Conservation (phyloP, 2,329 filamentous ascomycete genomes). For the Gaeumannomyces tritici region DNA sequence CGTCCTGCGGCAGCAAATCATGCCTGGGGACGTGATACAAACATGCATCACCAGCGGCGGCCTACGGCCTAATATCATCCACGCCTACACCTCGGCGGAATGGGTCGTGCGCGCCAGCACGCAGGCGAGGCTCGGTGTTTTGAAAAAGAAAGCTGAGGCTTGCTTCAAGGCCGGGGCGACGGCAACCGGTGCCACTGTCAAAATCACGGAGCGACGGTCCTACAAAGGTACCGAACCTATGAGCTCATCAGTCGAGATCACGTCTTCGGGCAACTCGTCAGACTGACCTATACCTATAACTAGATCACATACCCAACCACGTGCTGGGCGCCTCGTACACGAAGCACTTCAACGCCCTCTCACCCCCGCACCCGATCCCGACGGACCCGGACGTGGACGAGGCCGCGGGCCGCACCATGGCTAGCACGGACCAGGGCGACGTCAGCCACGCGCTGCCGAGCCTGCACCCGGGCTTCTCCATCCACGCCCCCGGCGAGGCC, state of each 20-base stretch:
- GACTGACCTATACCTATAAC: slow-evolving; percentile 17
- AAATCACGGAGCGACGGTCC: slow-evolving; percentile 28
- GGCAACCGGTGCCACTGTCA: slow-evolving; percentile 35
- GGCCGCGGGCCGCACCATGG: slow-evolving; percentile 24
- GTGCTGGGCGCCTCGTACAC: slow-evolving; percentile 35
- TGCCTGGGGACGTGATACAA: slow-evolving; percentile 38
- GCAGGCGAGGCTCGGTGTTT: slow-evolving; percentile 25
- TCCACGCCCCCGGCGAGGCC: slow-evolving; percentile 32
- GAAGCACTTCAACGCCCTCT: slow-evolving; percentile 31
- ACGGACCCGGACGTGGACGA: slow-evolving; percentile 4
- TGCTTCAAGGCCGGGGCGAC: slow-evolving; percentile 29
- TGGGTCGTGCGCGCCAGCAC: slow-evolving; percentile 34
- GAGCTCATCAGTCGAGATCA: too few relatives aligned
- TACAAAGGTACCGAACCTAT: slow-evolving; percentile 22
- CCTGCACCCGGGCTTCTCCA: slow-evolving; percentile 40
- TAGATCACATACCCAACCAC: slow-evolving; percentile 44
- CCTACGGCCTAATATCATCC: slow-evolving; percentile 46
- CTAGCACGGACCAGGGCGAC: slow-evolving; percentile 51
- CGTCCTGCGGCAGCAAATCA: slow-evolving; percentile 45
- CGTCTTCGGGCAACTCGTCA: too few relatives aligned
- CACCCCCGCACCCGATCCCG: slow-evolving; percentile 4
- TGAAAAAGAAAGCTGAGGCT: slow-evolving; percentile 29
- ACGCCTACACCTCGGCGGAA: slow-evolving; percentile 33
- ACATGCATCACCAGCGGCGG: slow-evolving; percentile 44
- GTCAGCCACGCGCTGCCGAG: slow-evolving; percentile 48